Evolutionary conservation across 176 grass and related monocot genomes (phyloP).

Genomic region (Luzula sylvatica): DNA sequence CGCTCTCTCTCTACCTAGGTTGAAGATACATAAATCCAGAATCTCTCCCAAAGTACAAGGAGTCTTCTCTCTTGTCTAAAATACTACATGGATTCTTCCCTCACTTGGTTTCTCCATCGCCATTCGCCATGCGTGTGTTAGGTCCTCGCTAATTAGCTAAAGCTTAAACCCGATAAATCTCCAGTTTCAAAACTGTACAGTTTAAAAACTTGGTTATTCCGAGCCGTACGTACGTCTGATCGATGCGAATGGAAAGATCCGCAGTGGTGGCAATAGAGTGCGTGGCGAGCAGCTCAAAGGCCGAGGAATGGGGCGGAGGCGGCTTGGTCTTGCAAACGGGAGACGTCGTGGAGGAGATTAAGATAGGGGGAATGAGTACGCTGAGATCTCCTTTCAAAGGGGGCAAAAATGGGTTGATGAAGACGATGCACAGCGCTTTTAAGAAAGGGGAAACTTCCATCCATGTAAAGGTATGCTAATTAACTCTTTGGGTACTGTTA

Average conservation of each 20-base stretch:
- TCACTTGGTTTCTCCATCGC: too few relatives aligned
- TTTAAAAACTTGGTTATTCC: too few relatives aligned
- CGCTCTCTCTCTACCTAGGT: too few relatives aligned
- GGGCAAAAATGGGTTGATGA: slow-evolving; percentile 56
- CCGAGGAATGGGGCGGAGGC: slow-evolving; percentile 92
- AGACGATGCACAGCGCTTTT: slow-evolving; percentile 63
- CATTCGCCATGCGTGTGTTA: neutral
- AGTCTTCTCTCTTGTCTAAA: too few relatives aligned
- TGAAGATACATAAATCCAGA: too few relatives aligned
- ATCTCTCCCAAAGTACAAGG: too few relatives aligned
- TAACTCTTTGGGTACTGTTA: too few relatives aligned
- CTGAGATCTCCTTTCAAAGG: slow-evolving; percentile 82
- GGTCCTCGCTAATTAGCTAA: neutral
- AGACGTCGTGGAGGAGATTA: slow-evolving; percentile 84
- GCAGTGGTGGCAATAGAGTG: slow-evolving; percentile 80
- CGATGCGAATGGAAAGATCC: slow-evolving; percentile 21
- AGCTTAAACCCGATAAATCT: too few relatives aligned
- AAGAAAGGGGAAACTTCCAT: slow-evolving; percentile 81
- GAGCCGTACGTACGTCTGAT: neutral
- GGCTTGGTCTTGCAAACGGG: slow-evolving; percentile 66
- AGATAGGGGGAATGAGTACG: slow-evolving; percentile 27
- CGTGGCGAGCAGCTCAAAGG: slow-evolving; percentile 89
- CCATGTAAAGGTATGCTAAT: slow-evolving; percentile 41
- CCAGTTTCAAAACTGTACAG: too few relatives aligned
- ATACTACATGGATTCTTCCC: too few relatives aligned